phyloP scores from a whole-genome alignment of 2,329 filamentous ascomycete species.

The Botrytis medusae region DNA sequence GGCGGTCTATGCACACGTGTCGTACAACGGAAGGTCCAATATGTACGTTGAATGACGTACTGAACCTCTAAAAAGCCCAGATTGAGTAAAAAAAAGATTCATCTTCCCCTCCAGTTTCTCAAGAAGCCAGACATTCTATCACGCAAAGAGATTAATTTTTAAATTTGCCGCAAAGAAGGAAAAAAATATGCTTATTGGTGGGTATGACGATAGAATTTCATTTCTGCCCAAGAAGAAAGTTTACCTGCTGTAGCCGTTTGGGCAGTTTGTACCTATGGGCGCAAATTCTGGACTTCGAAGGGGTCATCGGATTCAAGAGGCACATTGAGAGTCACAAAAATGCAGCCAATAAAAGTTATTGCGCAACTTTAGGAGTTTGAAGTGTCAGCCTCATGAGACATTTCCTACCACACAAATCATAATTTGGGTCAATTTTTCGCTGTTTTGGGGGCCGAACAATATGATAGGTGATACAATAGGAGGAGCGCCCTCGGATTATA shows the following conservation, averaged over 20 bases:
- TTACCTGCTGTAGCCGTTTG: conserved; percentile 17
- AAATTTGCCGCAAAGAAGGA: background rate
- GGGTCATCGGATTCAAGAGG: conserved; percentile 19
- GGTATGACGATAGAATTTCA: background rate
- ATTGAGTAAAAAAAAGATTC: background rate
- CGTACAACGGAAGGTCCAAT: conserved; percentile 22
- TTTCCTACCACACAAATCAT: conserved; percentile 10
- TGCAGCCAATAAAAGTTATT: conserved; percentile 6
- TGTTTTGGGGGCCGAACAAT: conserved; percentile 8
- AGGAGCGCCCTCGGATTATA: background rate
- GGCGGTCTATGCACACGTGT: conserved; percentile 23
- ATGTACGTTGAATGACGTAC: conserved; percentile 21
- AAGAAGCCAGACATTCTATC: background rate
- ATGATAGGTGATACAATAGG: conserved; percentile 13
- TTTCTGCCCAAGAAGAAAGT: conserved; percentile 18
- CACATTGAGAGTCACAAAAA: conserved; percentile 15
- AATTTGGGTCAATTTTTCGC: background rate
- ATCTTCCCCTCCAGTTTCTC: conserved; percentile 17
- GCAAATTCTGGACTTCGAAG: conserved; percentile 6
- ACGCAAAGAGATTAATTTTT: background rate
- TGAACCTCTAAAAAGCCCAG: background rate
- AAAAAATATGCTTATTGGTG: background rate
- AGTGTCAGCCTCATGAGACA: conserved; percentile 18
- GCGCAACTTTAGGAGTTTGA: conserved; percentile 16
- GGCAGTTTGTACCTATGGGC: conserved; percentile 7